Conservation (phyloP, 305 asterid genomes). For the Petunia hybrid region DNA sequence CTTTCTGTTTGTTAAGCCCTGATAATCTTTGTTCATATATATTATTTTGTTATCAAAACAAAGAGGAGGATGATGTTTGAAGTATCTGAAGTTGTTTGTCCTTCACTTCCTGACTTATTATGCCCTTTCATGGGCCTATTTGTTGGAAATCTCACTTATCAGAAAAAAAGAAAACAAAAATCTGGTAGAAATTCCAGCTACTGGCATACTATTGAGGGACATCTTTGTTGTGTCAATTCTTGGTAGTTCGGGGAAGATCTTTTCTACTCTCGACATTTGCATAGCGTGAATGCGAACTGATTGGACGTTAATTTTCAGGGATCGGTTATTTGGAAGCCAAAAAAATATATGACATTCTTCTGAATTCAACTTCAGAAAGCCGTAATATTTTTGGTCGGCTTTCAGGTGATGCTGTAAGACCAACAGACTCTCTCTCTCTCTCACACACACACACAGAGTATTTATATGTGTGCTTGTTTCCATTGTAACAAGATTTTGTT, state of each 20-base stretch:
- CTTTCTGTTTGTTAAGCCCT: slow-evolving; percentile 2
- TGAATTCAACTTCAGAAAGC: slow-evolving; percentile 83
- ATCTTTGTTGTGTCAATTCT: slow-evolving; percentile 20
- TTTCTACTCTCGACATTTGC: neutral
- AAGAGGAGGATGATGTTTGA: slow-evolving; percentile 6
- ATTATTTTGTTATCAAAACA: neutral
- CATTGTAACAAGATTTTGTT: slow-evolving; percentile 33
- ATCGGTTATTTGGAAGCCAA: slow-evolving; percentile 89
- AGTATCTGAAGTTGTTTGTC: neutral
- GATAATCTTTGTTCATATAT: neutral
- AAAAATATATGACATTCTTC: slow-evolving; percentile 76
- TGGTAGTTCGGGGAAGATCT: slow-evolving; percentile 21
- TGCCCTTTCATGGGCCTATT: slow-evolving; percentile 9
- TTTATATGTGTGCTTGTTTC: slow-evolving; percentile 13
- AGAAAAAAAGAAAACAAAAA: neutral
- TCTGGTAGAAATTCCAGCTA: neutral
- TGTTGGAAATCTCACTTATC: slow-evolving; percentile 16
- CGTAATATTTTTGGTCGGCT: slow-evolving; percentile 98
- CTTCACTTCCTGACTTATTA: neutral
- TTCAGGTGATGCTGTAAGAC: slow-evolving; percentile 98
- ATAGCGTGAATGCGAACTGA: slow-evolving; percentile 3
- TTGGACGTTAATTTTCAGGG: slow-evolving; percentile 55
- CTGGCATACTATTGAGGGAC: neutral
- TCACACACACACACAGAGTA: neutral
- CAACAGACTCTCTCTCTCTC: slow-evolving; percentile 38